Conservation (phyloP, 148 eudicot species). For the Chenopodium formosanum region DNA sequence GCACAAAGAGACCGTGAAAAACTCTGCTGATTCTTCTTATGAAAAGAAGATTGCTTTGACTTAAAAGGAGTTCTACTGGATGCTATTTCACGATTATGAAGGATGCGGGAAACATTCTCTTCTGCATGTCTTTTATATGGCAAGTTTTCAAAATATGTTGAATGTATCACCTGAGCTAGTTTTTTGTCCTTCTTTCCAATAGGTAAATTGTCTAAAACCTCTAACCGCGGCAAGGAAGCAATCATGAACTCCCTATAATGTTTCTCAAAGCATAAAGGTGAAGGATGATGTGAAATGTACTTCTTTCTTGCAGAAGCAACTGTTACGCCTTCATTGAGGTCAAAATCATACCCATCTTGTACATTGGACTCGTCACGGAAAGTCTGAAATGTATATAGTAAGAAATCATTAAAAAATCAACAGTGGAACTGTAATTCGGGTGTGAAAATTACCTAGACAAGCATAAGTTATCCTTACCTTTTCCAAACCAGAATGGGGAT, state of each 20-base stretch:
- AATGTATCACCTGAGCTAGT: conserved; percentile 40
- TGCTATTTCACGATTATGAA: conserved; percentile 62
- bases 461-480: conserved; percentile 30
- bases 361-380: conserved; percentile 21
- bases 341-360: conserved; percentile 36
- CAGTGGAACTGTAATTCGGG: neutral
- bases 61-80: conserved; percentile 28
- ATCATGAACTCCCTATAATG: conserved; percentile 77
- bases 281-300: conserved; percentile 66
- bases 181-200: conserved; percentile 48
- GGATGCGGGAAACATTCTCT: conserved; percentile 50
- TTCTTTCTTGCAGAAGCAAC: conserved; percentile 24
- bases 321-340: conserved; percentile 10
- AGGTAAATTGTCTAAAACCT: conserved; percentile 68
- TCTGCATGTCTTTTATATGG: conserved; percentile 50
- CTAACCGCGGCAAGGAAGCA: conserved; percentile 61
- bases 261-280: conserved; percentile 84
- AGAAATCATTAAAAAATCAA: conserved; percentile 6
- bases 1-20: conserved; percentile 70
- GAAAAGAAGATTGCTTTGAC: conserved; percentile 25
- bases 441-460: neutral
- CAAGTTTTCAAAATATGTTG: conserved; percentile 56
- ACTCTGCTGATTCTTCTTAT: conserved; percentile 40
- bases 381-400: conserved; percentile 31
- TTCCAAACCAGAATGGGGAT: conserved; percentile 9